Evolutionary conservation across 306 rosid species (phyloP), one percentile per base, ranked within the genome.

Genomic region (Gillenia trifoliata): DNA sequence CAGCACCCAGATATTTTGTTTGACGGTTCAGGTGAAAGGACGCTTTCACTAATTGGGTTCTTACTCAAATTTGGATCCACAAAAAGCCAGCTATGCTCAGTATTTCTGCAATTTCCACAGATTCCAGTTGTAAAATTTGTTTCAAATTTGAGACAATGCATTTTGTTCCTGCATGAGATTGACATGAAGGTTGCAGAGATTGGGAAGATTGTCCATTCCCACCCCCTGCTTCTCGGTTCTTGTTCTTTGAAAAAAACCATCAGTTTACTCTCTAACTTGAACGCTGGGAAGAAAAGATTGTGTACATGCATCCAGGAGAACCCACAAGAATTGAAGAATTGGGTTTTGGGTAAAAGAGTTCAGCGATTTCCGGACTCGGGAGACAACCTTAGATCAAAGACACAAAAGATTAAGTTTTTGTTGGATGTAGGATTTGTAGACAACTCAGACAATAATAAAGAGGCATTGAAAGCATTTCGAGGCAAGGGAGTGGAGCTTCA

Each of bases 401-500:
- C 19, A 30, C 66, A 66, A 69, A 91, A 77, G 85, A 82, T 45
- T 20, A 50, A 88, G 86, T 93, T 93, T 77, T 80, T 91, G 86
- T 65, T 88, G 75, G 81, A 71, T 26, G 57, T 89, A 81, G 97
- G 98, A 34, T 80, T 79, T 59, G 86, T 33, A 8, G 86, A 88
- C 63, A 81, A 84, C 82, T 83, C 93, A 0, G 33, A 73, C 34
- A 59, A 81, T 68, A 81, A 89, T 89, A 77, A 84, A 74, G 8
- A 64, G 50, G 86, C 86, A 0, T 50, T 82, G 40, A 86, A 79
- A 84, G 68, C 73, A 61, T 86, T 88, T 66, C 81, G 92, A 71
- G 98, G 97, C 54, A 93, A 80, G 74, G 98, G 91, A 80, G 75
- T 49, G 55, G 92, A 89, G 85, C 92, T 93, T 73, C 92, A 91